Percentiles rank a stretch among this genome's conserved stretches.
These are phyloP conservation scores for Zymoseptoria brevis DNA, from an alignment of 2,329 filamentous ascomycete species.

Conservation along the genomic window DNA sequence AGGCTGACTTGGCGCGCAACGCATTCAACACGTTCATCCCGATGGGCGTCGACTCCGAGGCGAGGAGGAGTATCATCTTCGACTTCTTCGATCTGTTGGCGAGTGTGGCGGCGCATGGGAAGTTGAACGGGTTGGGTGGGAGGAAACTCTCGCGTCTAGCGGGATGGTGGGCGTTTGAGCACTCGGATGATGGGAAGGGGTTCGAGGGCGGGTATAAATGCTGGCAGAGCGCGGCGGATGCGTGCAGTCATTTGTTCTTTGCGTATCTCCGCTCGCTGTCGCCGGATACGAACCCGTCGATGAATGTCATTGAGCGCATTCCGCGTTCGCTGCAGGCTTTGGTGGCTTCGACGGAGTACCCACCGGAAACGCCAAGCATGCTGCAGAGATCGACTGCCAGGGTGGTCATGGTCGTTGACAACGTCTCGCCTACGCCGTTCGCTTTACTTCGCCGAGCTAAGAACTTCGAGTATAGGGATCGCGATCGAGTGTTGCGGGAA, in stretches of 20 bases:
- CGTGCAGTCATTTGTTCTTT: conserved; percentile 94
- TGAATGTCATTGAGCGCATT: conserved; percentile 73
- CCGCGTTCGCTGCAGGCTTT: conserved; percentile 87
- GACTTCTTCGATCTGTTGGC: conserved; percentile 93
- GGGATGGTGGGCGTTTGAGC: conserved; percentile 98
- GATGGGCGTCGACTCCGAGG: conserved; percentile 79
- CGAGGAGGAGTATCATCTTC: conserved; percentile 81
- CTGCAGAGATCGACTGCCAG: conserved; percentile 76
- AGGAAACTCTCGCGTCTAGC: conserved; percentile 91
- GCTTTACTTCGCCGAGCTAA: conserved; percentile 80
- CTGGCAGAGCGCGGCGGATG: conserved; percentile 87
- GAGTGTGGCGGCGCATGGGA: conserved; percentile 84
- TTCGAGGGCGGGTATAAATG: conserved; percentile 91
- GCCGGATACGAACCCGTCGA: conserved; percentile 61
- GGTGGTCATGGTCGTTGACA: conserved; percentile 94
- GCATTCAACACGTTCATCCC: conserved; percentile 96
- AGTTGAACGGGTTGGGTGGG: conserved; percentile 85
- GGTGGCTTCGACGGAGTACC: conserved; percentile 87
- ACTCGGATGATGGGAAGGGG: conserved; percentile 74
- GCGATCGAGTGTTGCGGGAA: conserved; percentile 72
- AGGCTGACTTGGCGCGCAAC: conserved; percentile 84
- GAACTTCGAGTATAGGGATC: conserved; percentile 90
- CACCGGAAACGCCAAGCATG: conserved; percentile 67
- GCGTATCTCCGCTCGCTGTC: conserved; percentile 86
- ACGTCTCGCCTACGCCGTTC: conserved; percentile 90